Base-by-base conservation (phyloP, 768 basidiomycete species). In the Pisolithus orientalis region DNA sequence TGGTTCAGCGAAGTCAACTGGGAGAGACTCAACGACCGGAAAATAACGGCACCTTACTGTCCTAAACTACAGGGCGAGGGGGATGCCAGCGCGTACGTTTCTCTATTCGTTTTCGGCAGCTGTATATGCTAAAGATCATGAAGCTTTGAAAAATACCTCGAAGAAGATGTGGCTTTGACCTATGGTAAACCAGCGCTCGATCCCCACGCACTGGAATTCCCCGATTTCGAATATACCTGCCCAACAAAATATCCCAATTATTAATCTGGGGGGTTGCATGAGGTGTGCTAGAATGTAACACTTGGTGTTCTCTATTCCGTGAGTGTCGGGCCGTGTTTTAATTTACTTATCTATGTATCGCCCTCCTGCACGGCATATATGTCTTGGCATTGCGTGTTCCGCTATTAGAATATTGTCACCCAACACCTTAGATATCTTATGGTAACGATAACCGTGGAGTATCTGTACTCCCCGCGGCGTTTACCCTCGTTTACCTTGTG, bases 1-100 rank as follows among this genome's bases (percentile, higher is more conserved):
- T 98, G 94, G 94, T 97, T 97, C 65, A 75, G 80, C 39, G 94
- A 96, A 70, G 94, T 97, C 25, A 87, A 92, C 58, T 97, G 94
- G 94, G 78, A 79, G 47, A 84, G 83, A 68, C 70, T 97, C 49
- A 79, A 77, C 61, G 76, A 78, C 46, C 76, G 92, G 59, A 92
- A 97, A 62, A 97, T 99, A 48, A 90, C 88, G 10, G 90, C 96
- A n/a, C 96, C 96, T 3, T 99, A 96, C 71, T 73, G 97, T 47
- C 96, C 96, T 14, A 87, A 86, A 66, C 93, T 97, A 44, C 80
- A 74, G 29, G 87, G 92, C 7, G 96, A 97, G 9, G 96, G 96
- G 0, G 96, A 99, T 68, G 89, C 95, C 5, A 93, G 90, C 82
- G 88, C 88, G 87, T 90, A 65, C 21, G 44, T 38, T 37, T 51